A percentile compares a stretch with the other conserved stretches of the same genome.
Conservation (phyloP, 179 eudicot genomes). For the Beta lomatogona region DNA sequence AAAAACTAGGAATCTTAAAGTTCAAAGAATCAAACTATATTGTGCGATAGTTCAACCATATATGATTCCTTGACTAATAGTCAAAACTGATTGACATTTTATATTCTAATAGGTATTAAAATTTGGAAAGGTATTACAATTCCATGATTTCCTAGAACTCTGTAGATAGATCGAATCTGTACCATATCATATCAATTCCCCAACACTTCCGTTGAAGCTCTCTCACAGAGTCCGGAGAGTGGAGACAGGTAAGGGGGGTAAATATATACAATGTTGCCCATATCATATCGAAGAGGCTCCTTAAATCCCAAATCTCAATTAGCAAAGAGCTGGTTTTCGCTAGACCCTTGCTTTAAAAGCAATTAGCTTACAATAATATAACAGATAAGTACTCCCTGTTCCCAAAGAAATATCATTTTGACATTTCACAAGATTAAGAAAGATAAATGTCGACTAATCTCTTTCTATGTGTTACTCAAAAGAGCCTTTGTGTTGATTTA, state of each 20-base stretch:
- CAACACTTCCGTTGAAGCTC: too few relatives aligned
- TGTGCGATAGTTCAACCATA: not conserved
- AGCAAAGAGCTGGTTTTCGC: not conserved
- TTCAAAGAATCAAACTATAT: not conserved
- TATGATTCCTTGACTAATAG: too few relatives aligned
- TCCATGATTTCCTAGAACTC: not conserved
- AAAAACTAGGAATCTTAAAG: too few relatives aligned
- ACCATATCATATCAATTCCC: not conserved
- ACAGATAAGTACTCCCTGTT: too few relatives aligned
- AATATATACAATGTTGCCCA: not conserved
- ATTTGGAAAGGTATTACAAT: too few relatives aligned
- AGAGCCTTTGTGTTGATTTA: too few relatives aligned
- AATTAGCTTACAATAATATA: too few relatives aligned
- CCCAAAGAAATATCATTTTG: not conserved
- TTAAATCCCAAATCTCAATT: not conserved
- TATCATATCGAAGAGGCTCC: not conserved
- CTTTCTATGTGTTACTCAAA: too few relatives aligned
- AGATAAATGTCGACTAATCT: not conserved
- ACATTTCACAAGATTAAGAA: not conserved
- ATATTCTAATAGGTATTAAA: not conserved
- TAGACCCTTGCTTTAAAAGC: not conserved
- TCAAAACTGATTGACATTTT: not conserved
- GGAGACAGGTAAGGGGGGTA: too few relatives aligned
- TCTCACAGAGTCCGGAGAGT: too few relatives aligned
- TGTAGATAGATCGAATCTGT: not conserved